Percentiles rank a stretch among this genome's conserved stretches.
phyloP scores from a whole-genome alignment of 768 basidiomycete species.

The Mycena galericulata region DNA sequence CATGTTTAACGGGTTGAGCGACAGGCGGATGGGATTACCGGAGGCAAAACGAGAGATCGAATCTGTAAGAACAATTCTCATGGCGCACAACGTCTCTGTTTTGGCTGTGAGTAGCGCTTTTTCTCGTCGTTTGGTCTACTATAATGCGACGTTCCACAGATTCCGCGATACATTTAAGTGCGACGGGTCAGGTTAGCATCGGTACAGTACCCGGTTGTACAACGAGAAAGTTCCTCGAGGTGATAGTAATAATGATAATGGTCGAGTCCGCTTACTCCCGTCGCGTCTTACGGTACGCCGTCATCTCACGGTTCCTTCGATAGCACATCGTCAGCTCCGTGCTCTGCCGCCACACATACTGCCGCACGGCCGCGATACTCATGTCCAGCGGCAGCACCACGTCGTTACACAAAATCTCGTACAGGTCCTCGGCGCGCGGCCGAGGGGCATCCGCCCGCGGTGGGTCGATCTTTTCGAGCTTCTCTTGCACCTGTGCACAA shows the following conservation, averaged over 20 bases:
- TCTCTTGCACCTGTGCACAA: constrained; percentile 79
- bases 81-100: too few relatives aligned
- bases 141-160: too few relatives aligned
- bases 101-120: too few relatives aligned
- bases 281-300: constrained; percentile 11
- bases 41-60: too few relatives aligned
- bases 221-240: too few relatives aligned
- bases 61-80: too few relatives aligned
- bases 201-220: too few relatives aligned
- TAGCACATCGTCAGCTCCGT: constrained; percentile 84
- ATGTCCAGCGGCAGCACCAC: constrained; percentile 85
- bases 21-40: too few relatives aligned
- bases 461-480: constrained; percentile 69
- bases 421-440: constrained; percentile 70
- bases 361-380: constrained; percentile 91
- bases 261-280: background rate
- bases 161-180: too few relatives aligned
- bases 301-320: constrained; percentile 55
- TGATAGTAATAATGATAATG: background rate
- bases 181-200: too few relatives aligned
- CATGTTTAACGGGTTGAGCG: too few relatives aligned
- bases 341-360: constrained; percentile 87
- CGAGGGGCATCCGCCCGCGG: constrained; percentile 45
- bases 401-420: constrained; percentile 92
- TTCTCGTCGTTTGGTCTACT: too few relatives aligned